Evolutionary conservation across 306 rosid genomes (phyloP).

Genomic region (Begonia peltatifolia): DNA sequence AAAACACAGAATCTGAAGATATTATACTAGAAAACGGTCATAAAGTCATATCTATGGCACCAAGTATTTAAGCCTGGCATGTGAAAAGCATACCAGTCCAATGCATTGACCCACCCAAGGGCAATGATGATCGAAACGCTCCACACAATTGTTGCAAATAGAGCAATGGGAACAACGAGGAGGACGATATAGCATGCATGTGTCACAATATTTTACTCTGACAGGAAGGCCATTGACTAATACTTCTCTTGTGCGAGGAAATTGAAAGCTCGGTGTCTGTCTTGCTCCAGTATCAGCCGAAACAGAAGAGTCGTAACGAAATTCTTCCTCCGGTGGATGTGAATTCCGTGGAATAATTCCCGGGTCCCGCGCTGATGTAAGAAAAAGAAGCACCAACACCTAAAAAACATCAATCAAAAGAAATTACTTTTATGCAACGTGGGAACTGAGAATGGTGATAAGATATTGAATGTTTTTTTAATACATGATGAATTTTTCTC

Average conservation of each 20-base stretch:
- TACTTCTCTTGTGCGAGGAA: constrained; percentile 71
- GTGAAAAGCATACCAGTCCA: constrained; percentile 59
- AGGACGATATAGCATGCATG: constrained; percentile 92
- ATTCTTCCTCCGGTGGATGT: constrained; percentile 90
- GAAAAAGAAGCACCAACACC: constrained; percentile 82
- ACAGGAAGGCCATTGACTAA: constrained; percentile 54
- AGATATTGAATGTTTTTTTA: neutral
- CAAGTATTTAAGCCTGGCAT: neutral
- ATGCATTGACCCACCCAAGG: constrained; percentile 99
- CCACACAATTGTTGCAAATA: constrained; percentile 92
- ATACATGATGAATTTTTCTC: too few relatives aligned
- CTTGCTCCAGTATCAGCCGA: constrained; percentile 48
- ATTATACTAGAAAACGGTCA: too few relatives aligned
- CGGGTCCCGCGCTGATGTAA: constrained; percentile 88
- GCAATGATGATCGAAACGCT: constrained; percentile 93
- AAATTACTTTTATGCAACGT: constrained; percentile 20
- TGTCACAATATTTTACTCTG: constrained; percentile 81
- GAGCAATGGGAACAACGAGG: constrained; percentile 98
- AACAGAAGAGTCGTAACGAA: constrained; percentile 36
- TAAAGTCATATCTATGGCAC: too few relatives aligned
- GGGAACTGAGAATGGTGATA: constrained; percentile 4
- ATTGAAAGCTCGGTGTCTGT: constrained; percentile 69
- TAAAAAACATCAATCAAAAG: constrained; percentile 26
- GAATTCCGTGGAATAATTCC: constrained; percentile 73
- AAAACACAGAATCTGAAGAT: too few relatives aligned